These are phyloP conservation scores for Marchantia polymorpha DNA, from an alignment of 225 moss, liverwort and hornwort genomes.

Conservation along the genomic window DNA sequence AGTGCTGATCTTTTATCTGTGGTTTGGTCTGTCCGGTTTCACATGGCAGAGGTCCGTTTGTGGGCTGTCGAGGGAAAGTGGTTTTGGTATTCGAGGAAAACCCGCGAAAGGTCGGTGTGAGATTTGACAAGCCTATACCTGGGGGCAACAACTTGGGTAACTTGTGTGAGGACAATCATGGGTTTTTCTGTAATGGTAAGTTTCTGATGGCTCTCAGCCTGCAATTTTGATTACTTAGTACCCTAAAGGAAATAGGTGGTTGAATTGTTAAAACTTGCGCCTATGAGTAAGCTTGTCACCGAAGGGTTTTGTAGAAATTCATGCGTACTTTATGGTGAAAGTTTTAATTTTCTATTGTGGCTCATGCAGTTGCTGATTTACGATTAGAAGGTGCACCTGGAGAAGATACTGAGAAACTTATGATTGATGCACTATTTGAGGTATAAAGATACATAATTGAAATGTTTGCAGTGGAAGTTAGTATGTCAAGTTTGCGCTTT, in stretches of 20 bases:
- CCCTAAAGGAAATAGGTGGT: neutral
- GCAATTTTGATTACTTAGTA: neutral
- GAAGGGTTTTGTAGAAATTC: neutral
- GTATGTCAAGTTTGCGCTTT: neutral
- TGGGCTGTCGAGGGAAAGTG: slow-evolving; percentile 84
- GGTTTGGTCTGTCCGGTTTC: neutral
- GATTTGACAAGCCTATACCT: slow-evolving; percentile 91
- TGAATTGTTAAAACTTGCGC: neutral
- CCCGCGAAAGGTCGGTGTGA: slow-evolving; percentile 82
- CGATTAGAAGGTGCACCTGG: slow-evolving; percentile 89
- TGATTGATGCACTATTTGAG: slow-evolving; percentile 94
- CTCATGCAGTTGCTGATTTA: slow-evolving; percentile 76
- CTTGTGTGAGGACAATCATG: slow-evolving; percentile 86
- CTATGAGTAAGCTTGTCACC: neutral
- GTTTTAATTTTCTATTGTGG: neutral
- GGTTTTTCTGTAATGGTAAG: slow-evolving; percentile 85
- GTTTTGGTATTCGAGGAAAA: slow-evolving; percentile 87
- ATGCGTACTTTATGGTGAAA: neutral
- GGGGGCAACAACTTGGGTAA: slow-evolving; percentile 94
- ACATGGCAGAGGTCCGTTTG: slow-evolving; percentile 42
- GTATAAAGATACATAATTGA: slow-evolving; percentile 20
- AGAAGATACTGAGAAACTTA: slow-evolving; percentile 82
- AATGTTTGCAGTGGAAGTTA: neutral
- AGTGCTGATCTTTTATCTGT: neutral
- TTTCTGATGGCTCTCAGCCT: neutral